Base-by-base conservation (phyloP, 2,329 filamentous ascomycete species). In the Penicillium nordicum region DNA sequence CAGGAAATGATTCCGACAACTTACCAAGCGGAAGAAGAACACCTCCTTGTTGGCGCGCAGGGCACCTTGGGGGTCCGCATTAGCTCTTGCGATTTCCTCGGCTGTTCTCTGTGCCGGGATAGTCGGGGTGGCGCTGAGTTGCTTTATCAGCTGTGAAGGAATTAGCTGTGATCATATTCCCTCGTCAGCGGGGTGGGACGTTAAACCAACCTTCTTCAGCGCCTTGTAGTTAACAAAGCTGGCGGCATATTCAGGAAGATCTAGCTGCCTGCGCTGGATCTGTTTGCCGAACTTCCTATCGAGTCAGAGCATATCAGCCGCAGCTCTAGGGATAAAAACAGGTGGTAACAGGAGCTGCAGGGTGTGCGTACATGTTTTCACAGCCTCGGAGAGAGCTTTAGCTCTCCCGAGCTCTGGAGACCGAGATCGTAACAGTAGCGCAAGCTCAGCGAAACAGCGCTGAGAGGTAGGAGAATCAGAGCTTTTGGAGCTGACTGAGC, bases 211-310 rank as follows among this genome's bases (percentile, higher is more conserved):
- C 90, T 97, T 97, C 78, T 99, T 99, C 67, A 99, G 82, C 58
- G 92, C 92, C 80, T 99, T 99, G 82, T 99, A 99, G 78, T 99
- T 97, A 68, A 97, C 92, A 74, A 99, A 99, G 78, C 92, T 97
- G 63, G 93, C 92, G 60, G 94, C 93, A 88, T 99, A 99, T 84
- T 99, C 94, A 58, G 94, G 94, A 58, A 99, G 92, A 76, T 99
- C 94, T 70, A 99, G 90, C 83, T 99, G 94, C 74, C 92, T 88
- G 82, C 96, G 96, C 81, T 97, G 94, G 66, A 99, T 96, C 75
- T 97, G 91, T 82, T 99, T 99, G 76, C 94, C 94, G 81, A 99
- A 99, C 85, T 99, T 99, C 94, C 93, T 99, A 69, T 55, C 51
- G 16, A 32, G 18, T 36, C 29, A 27, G 4, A n/a, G 16, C 25